Evolutionary conservation across 2,329 filamentous ascomycete genomes (phyloP).

Genomic region (Penicillium glabrum): DNA sequence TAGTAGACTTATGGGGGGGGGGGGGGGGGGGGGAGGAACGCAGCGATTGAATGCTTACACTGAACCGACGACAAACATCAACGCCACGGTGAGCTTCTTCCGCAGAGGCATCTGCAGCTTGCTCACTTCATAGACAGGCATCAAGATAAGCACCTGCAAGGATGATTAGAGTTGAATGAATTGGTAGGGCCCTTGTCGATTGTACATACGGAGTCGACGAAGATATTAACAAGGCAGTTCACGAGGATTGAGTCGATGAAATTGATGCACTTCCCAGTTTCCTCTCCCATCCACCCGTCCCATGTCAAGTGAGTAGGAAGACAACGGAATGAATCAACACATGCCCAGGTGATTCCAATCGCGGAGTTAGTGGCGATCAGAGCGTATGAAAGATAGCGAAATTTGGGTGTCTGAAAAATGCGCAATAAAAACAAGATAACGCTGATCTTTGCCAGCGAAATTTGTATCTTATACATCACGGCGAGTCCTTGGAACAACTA

Average conservation of each 20-base stretch:
- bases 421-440: neutral
- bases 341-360: neutral
- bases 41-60: conserved; percentile 5
- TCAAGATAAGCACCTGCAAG: conserved; percentile 7
- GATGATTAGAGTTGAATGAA: neutral
- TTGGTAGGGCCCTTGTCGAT: neutral
- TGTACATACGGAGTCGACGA: conserved; percentile 11
- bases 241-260: conserved; percentile 18
- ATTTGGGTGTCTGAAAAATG: neutral
- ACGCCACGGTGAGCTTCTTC: conserved; percentile 17
- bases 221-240: conserved; percentile 22
- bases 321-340: neutral
- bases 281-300: conserved; percentile 2
- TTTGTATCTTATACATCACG: neutral
- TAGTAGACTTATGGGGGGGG: neutral
- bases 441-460: neutral
- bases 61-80: conserved; percentile 19
- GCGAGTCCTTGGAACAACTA: neutral
- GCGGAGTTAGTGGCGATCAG: neutral
- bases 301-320: neutral
- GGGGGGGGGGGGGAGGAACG: neutral
- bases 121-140: conserved; percentile 21
- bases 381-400: neutral
- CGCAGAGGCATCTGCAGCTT: conserved; percentile 18
- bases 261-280: conserved; percentile 18